Evolutionary conservation across 2,329 filamentous ascomycete species (phyloP).

Genomic region (Talaromyces sp.): DNA sequence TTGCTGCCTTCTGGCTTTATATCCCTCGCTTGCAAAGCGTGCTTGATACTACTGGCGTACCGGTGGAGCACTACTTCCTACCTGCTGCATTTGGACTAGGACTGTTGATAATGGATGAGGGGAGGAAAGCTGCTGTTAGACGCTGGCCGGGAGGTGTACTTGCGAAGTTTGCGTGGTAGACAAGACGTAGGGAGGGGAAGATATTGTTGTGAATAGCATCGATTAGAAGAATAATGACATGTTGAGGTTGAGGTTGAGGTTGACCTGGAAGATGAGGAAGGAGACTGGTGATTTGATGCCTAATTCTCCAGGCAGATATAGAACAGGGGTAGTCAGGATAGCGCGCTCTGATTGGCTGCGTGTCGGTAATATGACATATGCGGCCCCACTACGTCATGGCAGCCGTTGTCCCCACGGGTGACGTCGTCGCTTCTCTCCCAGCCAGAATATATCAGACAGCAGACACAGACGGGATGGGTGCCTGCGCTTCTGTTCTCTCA

Average conservation of each 20-base stretch:
- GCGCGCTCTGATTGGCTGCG: background rate
- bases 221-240: background rate
- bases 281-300: background rate
- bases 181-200: background rate
- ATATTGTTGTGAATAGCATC: background rate
- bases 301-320: background rate
- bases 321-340: background rate
- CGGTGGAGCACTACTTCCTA: constrained; percentile 73
- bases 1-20: constrained; percentile 68
- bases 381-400: constrained; percentile 1
- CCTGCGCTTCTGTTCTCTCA: background rate
- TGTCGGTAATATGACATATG: background rate
- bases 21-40: constrained; percentile 63
- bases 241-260: background rate
- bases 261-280: background rate
- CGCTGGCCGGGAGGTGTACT: constrained; percentile 58
- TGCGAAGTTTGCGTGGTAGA: constrained; percentile 64
- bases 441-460: background rate
- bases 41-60: constrained; percentile 62
- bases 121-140: constrained; percentile 62
- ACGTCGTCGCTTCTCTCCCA: background rate
- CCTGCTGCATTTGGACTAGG: constrained; percentile 69
- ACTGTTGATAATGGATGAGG: constrained; percentile 65
- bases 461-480: background rate
- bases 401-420: background rate